These are phyloP conservation scores for Linnemannia zychae DNA, from an alignment of 192 early-diverging fungal genomes.

Conservation along the genomic window DNA sequence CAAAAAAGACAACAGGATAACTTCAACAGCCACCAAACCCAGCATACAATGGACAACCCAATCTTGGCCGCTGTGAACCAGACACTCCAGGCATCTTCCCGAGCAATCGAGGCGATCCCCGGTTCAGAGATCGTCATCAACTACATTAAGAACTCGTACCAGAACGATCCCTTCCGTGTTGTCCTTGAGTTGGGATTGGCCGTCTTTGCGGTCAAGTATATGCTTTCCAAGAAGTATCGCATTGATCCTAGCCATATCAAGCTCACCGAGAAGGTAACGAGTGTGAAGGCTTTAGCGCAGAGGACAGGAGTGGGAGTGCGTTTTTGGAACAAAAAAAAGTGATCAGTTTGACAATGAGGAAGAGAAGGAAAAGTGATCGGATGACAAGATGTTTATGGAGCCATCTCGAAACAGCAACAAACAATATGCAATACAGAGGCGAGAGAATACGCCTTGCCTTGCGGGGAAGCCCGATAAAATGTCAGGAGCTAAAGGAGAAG, in stretches of 20 bases:
- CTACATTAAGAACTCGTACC: conserved; percentile 92
- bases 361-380: no score
- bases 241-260: conserved; percentile 81
- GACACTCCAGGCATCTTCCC: conserved; percentile 57
- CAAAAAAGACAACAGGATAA: no score
- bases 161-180: conserved; percentile 92
- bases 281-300: no score
- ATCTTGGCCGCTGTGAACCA: conserved; percentile 60
- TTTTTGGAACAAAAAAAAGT: neutral
- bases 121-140: conserved; percentile 81
- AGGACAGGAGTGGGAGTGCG: no score
- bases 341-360: no score
- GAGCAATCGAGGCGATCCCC: conserved; percentile 66
- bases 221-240: conserved; percentile 85
- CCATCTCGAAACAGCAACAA: no score
- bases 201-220: conserved; percentile 91
- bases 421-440: no score
- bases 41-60: conserved; percentile 53
- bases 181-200: conserved; percentile 88
- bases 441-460: no score
- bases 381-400: no score
- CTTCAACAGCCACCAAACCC: neutral
- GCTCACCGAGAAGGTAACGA: conserved; percentile 84
- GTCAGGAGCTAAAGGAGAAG: neutral
- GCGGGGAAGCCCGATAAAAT: no score